Percentiles rank a stretch among this genome's conserved stretches.
Conservation (phyloP, 179 eudicot genomes). For the Pouteria campechiana region DNA sequence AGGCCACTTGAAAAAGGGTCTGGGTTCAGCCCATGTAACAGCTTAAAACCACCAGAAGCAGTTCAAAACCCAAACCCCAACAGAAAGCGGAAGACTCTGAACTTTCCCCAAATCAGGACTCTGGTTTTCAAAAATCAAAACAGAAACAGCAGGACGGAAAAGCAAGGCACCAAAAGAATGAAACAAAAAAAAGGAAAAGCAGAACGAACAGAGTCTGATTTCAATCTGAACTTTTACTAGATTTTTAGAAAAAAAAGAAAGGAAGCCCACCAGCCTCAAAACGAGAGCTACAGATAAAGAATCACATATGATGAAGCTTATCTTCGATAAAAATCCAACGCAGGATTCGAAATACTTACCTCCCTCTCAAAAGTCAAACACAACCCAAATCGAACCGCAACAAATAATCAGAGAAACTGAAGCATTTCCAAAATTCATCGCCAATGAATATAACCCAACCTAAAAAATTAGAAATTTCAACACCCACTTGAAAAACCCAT, state of each 20-base stretch:
- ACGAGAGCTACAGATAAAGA: not conserved
- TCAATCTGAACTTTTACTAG: no score
- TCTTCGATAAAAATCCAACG: no score
- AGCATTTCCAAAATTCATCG: no score
- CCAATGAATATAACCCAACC: no score
- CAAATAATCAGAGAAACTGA: no score
- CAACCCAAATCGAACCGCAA: no score
- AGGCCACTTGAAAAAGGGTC: not conserved
- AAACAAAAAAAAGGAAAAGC: not conserved
- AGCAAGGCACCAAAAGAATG: not conserved
- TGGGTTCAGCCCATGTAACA: constrained; percentile 7
- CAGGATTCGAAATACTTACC: no score
- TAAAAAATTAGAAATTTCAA: no score
- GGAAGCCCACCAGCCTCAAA: not conserved
- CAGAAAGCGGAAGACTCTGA: constrained; percentile 10
- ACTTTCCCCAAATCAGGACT: constrained; percentile 6
- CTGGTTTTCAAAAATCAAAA: constrained; percentile 21
- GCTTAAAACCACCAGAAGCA: constrained; percentile 7
- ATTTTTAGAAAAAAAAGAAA: not conserved
- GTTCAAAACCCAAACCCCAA: constrained; percentile 8
- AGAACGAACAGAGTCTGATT: not conserved
- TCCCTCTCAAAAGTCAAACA: no score
- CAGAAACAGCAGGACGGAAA: not conserved
- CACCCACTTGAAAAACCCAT: constrained; percentile 1
- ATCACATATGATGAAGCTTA: no score